Base-by-base conservation (phyloP, 1,139 yeast genomes). In the Candida neerlandica region DNA sequence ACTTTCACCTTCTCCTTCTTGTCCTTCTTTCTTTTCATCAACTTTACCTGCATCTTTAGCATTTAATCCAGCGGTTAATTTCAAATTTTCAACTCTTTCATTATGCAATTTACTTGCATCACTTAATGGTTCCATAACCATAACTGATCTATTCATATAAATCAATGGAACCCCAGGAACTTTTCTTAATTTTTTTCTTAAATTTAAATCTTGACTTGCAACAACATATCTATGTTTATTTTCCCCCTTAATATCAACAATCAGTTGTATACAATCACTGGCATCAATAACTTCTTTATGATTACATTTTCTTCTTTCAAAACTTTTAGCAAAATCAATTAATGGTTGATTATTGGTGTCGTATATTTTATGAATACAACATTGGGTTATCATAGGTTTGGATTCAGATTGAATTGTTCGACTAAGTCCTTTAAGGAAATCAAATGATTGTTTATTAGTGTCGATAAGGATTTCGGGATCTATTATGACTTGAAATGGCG, bases 361-460 rank as follows among this genome's bases (percentile, higher is more conserved):
- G 65, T 94, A 95, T 34, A 94, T 72, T 23, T 89, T 86, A 64
- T 90, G 90, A 78, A 95, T 89, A 60, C 96, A 89, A 63, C 99
- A 95, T 68, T 94, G 99, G 1, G 99, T 90, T 47, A 95, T 88
- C 96, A 94, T 82, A n/a, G 91, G 90, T 63, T 94, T 94, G 43
- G 86, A 81, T 61, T 88, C 92, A 5, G 86, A 89, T 64, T 92
- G 98, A 9, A 92, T 73, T 0, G 97, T 90, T 55, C 96, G 75
- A 50, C 81, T 75, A 39, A 94, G 71, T n/a, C 95, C 96, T 62
- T 87, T 88, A 15, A 73, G 74, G 23, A 94, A 68, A 64, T 92
- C 92, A 64, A 81, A 89, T 47, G 86, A 84, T 23, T 19, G 89
- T 79, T 51, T 79, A 75, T 50, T 80, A 80, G 48, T 94, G 45